These are phyloP conservation scores for Sorghum bicolor DNA, from an alignment of 176 grass and related monocot genomes.

Conservation along the genomic window DNA sequence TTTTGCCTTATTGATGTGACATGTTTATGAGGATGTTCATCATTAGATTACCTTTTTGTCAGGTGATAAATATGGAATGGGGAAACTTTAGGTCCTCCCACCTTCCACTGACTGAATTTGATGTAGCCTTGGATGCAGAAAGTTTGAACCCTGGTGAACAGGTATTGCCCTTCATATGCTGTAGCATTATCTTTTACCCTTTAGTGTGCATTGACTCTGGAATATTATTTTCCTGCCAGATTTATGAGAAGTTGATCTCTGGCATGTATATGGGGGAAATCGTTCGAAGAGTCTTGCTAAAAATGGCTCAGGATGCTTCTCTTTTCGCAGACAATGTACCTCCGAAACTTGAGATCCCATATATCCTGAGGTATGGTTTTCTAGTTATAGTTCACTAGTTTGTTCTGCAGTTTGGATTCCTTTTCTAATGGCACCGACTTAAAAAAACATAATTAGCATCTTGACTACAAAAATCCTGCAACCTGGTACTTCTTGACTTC, in stretches of 20 bases:
- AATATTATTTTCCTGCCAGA: slow-evolving; percentile 22
- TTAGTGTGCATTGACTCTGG: background rate
- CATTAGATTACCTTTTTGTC: background rate
- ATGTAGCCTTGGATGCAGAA: slow-evolving; percentile 61
- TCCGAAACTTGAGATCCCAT: slow-evolving; percentile 53
- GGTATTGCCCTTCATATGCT: slow-evolving; percentile 36
- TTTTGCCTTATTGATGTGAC: background rate
- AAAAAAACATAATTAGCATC: background rate
- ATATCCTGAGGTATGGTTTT: slow-evolving; percentile 45
- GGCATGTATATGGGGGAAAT: slow-evolving; percentile 93
- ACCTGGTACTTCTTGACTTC: background rate
- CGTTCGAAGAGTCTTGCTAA: slow-evolving; percentile 64
- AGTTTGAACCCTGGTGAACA: slow-evolving; percentile 88
- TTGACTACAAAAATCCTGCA: background rate
- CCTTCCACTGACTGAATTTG: slow-evolving; percentile 81
- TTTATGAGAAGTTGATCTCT: slow-evolving; percentile 88
- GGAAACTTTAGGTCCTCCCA: slow-evolving; percentile 75
- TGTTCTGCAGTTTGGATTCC: background rate
- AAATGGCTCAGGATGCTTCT: slow-evolving; percentile 53
- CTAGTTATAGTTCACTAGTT: background rate
- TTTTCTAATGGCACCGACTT: background rate
- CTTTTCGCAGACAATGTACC: slow-evolving; percentile 60
- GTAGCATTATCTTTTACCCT: background rate
- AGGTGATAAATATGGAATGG: slow-evolving; percentile 93
- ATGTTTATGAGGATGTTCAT: background rate